These are phyloP conservation scores for Cercospora sp. DNA, from an alignment of 2,329 filamentous ascomycete species.

Conservation along the genomic window DNA sequence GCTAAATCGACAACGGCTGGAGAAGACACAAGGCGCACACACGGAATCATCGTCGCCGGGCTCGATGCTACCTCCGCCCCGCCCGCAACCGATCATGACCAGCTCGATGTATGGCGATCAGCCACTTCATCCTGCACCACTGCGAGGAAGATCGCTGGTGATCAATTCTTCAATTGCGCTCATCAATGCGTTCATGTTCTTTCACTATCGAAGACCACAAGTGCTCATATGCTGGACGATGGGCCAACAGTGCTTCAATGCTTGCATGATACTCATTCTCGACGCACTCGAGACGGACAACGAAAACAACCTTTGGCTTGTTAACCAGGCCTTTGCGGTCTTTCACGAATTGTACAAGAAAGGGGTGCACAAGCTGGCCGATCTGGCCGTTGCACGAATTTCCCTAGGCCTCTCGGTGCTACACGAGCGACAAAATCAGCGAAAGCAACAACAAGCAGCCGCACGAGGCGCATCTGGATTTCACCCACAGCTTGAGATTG, in stretches of 20 bases:
- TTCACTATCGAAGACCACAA: constrained; percentile 45
- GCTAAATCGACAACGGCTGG: constrained; percentile 50
- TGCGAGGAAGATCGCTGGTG: constrained; percentile 45
- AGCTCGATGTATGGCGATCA: constrained; percentile 26
- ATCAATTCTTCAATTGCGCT: constrained; percentile 46
- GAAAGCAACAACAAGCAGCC: constrained; percentile 20
- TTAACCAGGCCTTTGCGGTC: constrained; percentile 45
- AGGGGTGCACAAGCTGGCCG: constrained; percentile 48
- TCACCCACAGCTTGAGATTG: constrained; percentile 24
- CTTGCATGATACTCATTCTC: constrained; percentile 51
- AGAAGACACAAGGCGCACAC: constrained; percentile 32
- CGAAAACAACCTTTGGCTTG: constrained; percentile 41
- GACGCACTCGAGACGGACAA: constrained; percentile 48
- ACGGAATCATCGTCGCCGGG: constrained; percentile 25
- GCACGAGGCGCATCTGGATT: constrained; percentile 19
- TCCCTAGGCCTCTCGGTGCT: constrained; percentile 36
- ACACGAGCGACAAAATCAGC: constrained; percentile 22
- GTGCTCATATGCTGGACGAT: constrained; percentile 52
- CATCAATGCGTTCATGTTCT: constrained; percentile 50
- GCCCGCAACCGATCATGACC: constrained; percentile 17
- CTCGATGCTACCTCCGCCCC: constrained; percentile 23
- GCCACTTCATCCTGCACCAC: constrained; percentile 30
- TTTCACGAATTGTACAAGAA: constrained; percentile 47
- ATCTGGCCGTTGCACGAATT: constrained; percentile 46
- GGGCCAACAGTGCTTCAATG: constrained; percentile 53